Base-by-base conservation (phyloP, 225 moss, liverwort and hornwort genomes). In the Climacium dendroides region DNA sequence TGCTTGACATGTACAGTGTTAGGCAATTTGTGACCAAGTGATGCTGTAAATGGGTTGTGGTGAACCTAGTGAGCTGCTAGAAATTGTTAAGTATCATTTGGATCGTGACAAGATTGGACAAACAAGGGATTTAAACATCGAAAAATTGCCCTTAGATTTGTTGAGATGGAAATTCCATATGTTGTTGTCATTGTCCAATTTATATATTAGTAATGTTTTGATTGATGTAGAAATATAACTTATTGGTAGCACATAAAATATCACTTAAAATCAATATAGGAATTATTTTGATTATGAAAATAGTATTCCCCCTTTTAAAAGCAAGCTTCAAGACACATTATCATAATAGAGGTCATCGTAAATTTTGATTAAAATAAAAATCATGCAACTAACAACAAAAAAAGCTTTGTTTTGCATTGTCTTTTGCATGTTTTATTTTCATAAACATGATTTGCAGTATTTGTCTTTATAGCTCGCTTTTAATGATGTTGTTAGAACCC, bases 381-480 rank as follows among this genome's bases (percentile, higher is more conserved):
- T 25, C 3, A 26, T 71, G 3, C 8, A 25, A 25, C 39, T 71
- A 39, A 71, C 16, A 43, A 71, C 14, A 71, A 43, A 25, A n/a
- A n/a, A n/a, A n/a, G n/a, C n/a, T 9, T 14, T 26, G 8, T 13
- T 41, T 41, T 70, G 15, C 7, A 4, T 8, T 26, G 5, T 9
- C 4, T 26, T 26, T 41, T 41, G 8, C 4, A 41, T 70, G 25
- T 14, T 41, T 41, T 13, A 30, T 39, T 41, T 66, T 25, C 7
- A 15, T 25, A 70, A 70, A 14, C 9, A 8, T 25, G 13, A 70
- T 25, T 70, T 70, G 25, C 0, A 10, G 12, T 9, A 18, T 39
- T 39, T 26, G 9, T 41, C 5, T 2, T 69, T 69, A 0, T 5
- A 0, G 3, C 9, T 8, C 28, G 12, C 3, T 19, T 32, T 5